phyloP scores from a whole-genome alignment of 495 filamentous ascomycete species.

The Lasiosphaeriaceae sp. region DNA sequence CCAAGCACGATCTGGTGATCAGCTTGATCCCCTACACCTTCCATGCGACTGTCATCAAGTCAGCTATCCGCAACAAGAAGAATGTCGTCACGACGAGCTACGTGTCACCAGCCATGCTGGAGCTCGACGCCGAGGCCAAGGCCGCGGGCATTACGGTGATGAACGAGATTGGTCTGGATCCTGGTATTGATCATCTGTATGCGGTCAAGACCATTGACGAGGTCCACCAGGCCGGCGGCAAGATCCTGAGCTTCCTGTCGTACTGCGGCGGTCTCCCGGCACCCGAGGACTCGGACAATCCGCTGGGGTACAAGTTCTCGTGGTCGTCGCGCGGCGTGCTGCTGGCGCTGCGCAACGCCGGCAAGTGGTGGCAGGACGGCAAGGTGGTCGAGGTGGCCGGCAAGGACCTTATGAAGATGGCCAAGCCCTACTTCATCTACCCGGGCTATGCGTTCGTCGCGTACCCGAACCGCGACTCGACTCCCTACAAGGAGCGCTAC shows the following conservation, averaged over 20 bases:
- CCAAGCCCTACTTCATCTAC: conserved; percentile 90
- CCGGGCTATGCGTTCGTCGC: conserved; percentile 84
- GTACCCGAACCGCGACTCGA: conserved; percentile 91
- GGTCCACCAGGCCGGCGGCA: conserved; percentile 79
- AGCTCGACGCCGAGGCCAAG: conserved; percentile 78
- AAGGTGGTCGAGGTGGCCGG: conserved; percentile 57
- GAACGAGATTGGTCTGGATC: conserved; percentile 88
- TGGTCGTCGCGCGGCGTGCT: conserved; percentile 81
- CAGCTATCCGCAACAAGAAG: conserved; percentile 89
- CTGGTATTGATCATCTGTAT: conserved; percentile 73
- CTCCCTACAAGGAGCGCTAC: conserved; percentile 81
- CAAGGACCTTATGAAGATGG: conserved; percentile 74
- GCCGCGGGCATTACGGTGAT: conserved; percentile 94
- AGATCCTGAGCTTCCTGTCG: conserved; percentile 75
- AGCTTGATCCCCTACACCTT: conserved; percentile 89
- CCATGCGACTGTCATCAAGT: conserved; percentile 87
- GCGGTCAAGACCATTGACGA: conserved; percentile 86
- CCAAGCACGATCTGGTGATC: conserved; percentile 75
- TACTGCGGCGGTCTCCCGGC: conserved; percentile 75
- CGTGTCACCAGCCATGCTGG: conserved; percentile 87
- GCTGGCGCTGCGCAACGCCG: conserved; percentile 80
- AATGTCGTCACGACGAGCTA: conserved; percentile 97
- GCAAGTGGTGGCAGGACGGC: conserved; percentile 77
- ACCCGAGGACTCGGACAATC: conserved; percentile 82
- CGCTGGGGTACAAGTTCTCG: conserved; percentile 94